Conservation (phyloP, 768 basidiomycete species). For the Pleurotus pulmonarius region DNA sequence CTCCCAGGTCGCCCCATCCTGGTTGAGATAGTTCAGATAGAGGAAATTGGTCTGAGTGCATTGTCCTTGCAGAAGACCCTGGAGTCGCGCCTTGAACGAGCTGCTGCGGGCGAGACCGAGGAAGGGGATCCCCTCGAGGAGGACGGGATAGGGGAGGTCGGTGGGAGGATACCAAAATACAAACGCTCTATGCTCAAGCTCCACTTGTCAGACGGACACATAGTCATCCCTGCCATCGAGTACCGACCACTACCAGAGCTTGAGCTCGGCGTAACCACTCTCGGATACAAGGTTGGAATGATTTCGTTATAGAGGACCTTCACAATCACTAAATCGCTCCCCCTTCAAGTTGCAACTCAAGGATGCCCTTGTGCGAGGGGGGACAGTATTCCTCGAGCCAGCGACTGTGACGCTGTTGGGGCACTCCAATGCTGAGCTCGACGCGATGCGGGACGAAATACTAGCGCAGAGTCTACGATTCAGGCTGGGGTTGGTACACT, state of each 20-base stretch:
- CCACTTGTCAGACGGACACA: conserved; percentile 74
- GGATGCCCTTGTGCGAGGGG: conserved; percentile 62
- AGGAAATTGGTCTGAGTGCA: conserved; percentile 82
- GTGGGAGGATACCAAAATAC: conserved; percentile 79
- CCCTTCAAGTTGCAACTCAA: conserved; percentile 53
- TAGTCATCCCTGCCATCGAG: conserved; percentile 71
- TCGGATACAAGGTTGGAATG: conserved; percentile 74
- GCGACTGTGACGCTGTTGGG: conserved; percentile 57
- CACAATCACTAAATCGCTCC: not conserved
- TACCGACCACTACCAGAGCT: conserved; percentile 63
- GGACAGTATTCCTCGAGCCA: conserved; percentile 78
- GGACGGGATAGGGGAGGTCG: conserved; percentile 58
- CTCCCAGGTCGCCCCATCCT: conserved; percentile 49
- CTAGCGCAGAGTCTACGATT: conserved; percentile 60
- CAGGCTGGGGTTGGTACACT: conserved; percentile 60
- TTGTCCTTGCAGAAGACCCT: conserved; percentile 72
- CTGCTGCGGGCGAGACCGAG: conserved; percentile 37
- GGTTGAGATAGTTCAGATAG: conserved; percentile 74
- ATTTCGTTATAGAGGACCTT: not conserved
- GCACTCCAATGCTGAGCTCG: conserved; percentile 60
- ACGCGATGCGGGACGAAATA: conserved; percentile 48
- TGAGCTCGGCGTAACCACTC: conserved; percentile 67
- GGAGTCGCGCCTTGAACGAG: conserved; percentile 37
- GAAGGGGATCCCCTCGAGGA: conserved; percentile 47
- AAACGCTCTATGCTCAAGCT: conserved; percentile 77